A percentile compares a stretch with the other conserved stretches of the same genome.
Evolutionary conservation across 2,329 filamentous ascomycete species (phyloP).

Genomic region (Cytospora piceae): DNA sequence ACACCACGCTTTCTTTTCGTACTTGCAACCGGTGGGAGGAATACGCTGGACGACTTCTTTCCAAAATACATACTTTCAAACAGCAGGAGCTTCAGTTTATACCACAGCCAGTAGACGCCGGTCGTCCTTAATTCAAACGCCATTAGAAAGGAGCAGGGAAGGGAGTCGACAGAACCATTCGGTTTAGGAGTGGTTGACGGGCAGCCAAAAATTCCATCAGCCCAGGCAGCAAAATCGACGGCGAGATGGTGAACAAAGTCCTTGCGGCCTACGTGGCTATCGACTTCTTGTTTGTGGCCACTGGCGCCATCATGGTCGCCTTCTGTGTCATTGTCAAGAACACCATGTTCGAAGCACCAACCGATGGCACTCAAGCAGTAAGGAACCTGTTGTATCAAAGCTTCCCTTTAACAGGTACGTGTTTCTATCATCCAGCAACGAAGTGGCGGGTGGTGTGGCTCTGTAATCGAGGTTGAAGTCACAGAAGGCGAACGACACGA

Average conservation of each 20-base stretch:
- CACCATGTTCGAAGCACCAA: constrained; percentile 47
- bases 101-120: constrained; percentile 41
- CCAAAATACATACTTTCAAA: constrained; percentile 18
- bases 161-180: constrained; percentile 18
- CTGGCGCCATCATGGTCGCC: constrained; percentile 58
- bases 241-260: constrained; percentile 58
- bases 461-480: not conserved
- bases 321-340: constrained; percentile 59
- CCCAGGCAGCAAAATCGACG: constrained; percentile 33
- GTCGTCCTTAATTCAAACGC: constrained; percentile 38
- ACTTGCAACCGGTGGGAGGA: constrained; percentile 24
- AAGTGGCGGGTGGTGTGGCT: not conserved
- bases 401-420: constrained; percentile 55
- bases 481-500: not conserved
- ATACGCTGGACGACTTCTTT: constrained; percentile 27
- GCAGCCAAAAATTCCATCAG: constrained; percentile 31
- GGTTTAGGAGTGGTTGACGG: constrained; percentile 29
- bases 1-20: constrained; percentile 11
- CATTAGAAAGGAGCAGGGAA: constrained; percentile 24
- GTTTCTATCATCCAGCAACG: not conserved
- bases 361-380: constrained; percentile 52
- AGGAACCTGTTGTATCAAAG: constrained; percentile 56
- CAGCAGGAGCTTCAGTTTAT: constrained; percentile 1
- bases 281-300: constrained; percentile 56
- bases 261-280: constrained; percentile 52